A percentile compares a stretch with the other conserved stretches of the same genome.
phyloP scores from a whole-genome alignment of 768 basidiomycete genomes.

The Steccherinum ochraceum region DNA sequence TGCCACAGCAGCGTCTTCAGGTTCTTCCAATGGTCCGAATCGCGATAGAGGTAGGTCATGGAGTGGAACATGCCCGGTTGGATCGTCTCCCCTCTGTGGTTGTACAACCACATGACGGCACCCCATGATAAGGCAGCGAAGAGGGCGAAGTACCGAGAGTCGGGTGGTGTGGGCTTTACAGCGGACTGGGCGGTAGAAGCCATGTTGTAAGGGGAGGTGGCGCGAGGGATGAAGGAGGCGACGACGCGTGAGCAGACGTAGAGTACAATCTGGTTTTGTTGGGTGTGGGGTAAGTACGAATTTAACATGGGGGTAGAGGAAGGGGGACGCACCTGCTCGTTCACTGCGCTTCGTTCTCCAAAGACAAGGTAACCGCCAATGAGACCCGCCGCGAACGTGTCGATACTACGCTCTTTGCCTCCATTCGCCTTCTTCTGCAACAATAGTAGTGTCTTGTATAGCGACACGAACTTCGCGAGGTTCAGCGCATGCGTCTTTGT shows the following conservation, averaged over 20 bases:
- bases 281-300: not conserved
- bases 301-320: not conserved
- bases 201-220: slow-evolving; percentile 45
- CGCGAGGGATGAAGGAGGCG: slow-evolving; percentile 86
- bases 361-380: slow-evolving; percentile 89
- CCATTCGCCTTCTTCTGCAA: slow-evolving; percentile 76
- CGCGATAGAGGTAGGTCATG: slow-evolving; percentile 93
- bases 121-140: slow-evolving; percentile 93
- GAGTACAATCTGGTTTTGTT: slow-evolving; percentile 79
- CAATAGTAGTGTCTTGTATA: slow-evolving; percentile 85
- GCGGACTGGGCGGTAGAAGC: slow-evolving; percentile 34
- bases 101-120: slow-evolving; percentile 94
- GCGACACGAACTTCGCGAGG: slow-evolving; percentile 87
- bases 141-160: slow-evolving; percentile 76
- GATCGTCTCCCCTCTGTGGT: slow-evolving; percentile 80
- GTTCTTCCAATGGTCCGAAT: slow-evolving; percentile 82
- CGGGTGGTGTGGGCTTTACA: slow-evolving; percentile 73
- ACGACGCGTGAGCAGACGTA: slow-evolving; percentile 93
- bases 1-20: slow-evolving; percentile 88
- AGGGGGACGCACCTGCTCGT: slow-evolving; percentile 71
- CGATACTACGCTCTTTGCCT: slow-evolving; percentile 74
- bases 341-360: slow-evolving; percentile 79
- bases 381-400: slow-evolving; percentile 90
- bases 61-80: slow-evolving; percentile 96
- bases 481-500: slow-evolving; percentile 90